Conservation (phyloP, 176 grass and related monocot genomes). For the Phoenix roebelenii region DNA sequence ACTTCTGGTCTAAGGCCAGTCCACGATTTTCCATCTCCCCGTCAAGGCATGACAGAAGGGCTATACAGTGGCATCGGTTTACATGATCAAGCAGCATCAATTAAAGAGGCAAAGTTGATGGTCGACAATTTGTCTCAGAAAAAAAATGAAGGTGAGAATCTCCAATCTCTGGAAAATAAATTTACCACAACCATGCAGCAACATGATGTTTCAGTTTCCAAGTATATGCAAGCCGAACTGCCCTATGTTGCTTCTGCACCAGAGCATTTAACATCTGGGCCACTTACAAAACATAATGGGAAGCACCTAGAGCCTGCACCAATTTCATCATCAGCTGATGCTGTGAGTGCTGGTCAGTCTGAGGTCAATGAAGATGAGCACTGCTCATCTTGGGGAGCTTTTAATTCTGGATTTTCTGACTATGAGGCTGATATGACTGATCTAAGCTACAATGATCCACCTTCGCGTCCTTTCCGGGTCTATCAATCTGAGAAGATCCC, state of each 20-base stretch:
- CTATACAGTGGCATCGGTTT: not conserved
- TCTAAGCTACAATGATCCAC: conserved; percentile 32
- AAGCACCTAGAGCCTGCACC: conserved; percentile 39
- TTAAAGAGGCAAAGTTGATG: conserved; percentile 10
- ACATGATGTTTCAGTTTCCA: conserved; percentile 36
- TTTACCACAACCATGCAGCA: conserved; percentile 1
- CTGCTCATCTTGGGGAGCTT: conserved; percentile 45
- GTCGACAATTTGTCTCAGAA: conserved; percentile 10
- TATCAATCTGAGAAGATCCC: conserved; percentile 83
- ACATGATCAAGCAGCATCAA: not conserved
- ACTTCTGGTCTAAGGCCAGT: conserved; percentile 24
- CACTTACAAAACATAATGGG: conserved; percentile 42
- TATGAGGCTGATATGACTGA: conserved; percentile 54
- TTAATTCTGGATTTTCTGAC: conserved; percentile 66
- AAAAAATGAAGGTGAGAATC: conserved; percentile 44
- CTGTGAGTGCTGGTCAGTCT: conserved; percentile 34
- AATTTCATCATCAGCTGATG: conserved; percentile 15
- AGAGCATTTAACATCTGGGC: conserved; percentile 44
- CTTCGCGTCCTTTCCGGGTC: conserved; percentile 37
- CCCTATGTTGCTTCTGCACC: conserved; percentile 24
- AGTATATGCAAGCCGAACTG: conserved; percentile 25
- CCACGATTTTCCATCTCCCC: conserved; percentile 34
- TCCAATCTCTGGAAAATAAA: conserved; percentile 36
- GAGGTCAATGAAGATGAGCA: conserved; percentile 65
- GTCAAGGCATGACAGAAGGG: conserved; percentile 27